phyloP scores from a whole-genome alignment of 176 grass and related monocot genomes.

The Alloteropsis semialata region DNA sequence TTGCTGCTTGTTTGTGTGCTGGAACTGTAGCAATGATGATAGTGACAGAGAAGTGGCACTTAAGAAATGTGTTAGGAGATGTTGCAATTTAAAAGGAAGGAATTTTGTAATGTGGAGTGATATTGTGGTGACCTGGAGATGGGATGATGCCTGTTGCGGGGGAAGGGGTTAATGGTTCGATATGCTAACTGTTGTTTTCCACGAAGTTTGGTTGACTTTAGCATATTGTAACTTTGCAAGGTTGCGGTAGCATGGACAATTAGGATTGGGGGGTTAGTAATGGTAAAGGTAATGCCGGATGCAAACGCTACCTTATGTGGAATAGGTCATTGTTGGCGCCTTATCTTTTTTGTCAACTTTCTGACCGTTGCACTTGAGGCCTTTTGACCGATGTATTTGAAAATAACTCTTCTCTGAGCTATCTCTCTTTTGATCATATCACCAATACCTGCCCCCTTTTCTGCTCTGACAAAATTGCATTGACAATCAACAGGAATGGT shows the following conservation, averaged over 20 bases:
- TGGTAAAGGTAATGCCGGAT: neutral
- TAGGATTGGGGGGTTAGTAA: neutral
- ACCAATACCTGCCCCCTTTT: neutral
- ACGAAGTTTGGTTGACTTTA: constrained; percentile 1
- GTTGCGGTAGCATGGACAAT: neutral
- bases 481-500: neutral
- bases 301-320: neutral
- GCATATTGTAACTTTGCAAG: neutral
- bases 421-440: neutral
- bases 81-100: neutral
- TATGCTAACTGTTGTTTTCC: neutral
- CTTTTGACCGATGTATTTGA: constrained; percentile 21
- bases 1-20: neutral
- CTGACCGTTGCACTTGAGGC: neutral
- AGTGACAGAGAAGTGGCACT: neutral
- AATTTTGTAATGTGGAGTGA: neutral
- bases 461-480: neutral
- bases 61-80: neutral
- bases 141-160: constrained; percentile 23
- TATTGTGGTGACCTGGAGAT: neutral
- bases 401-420: neutral
- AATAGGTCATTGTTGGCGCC: neutral
- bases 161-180: neutral
- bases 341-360: neutral
- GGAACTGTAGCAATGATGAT: neutral